Evolutionary conservation across 306 rosid genomes (phyloP), one percentile per base, ranked within the genome.

Genomic region (Prunus mongolica): DNA sequence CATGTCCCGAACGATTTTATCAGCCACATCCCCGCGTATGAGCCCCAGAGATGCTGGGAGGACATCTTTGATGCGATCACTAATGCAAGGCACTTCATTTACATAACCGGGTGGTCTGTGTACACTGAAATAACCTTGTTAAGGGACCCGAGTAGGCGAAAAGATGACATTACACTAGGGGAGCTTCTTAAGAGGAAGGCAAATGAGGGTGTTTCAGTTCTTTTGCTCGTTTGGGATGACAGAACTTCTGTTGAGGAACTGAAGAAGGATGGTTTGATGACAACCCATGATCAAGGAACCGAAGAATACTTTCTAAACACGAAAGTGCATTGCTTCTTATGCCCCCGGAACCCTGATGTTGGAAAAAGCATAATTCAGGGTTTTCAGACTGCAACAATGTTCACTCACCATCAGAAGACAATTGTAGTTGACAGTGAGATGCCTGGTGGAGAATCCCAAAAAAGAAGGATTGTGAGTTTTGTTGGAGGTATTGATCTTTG

Each of bases 201-300:
- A 0, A 52, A 89, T 25, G 88, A 95, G 77, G 96, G 92, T 63
- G 93, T 92, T 22, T 72, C 15, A 20, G 97, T 95, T 78, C 87
- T 92, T 41, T 51, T 92, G 88, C 95, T 95, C 79, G 86, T 95
- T 76, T 95, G 97, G 97, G 91, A 89, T 76, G 98, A 90, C 58
- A 90, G 90, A 75, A 92, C 92, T 55, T 90, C 97, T 11, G 50
- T 73, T 22, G 62, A 70, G 19, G 91, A 83, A 1, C 38, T 88
- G 4, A 92, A 86, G 78, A 88, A 79, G 71, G 96, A 82, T 64
- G 97, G 97, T n/a, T 80, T 90, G 69, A 92, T 95, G 96, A 89
- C 84, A 78, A 90, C 96, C 1, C 96, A 90, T 79, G 90, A 92
- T 82, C 83, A 90, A 71, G 96, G 89, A 71, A 90, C 90, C 32